Base-by-base conservation (phyloP, 805 yeast genomes). In the Cyberlindnera maritima region DNA sequence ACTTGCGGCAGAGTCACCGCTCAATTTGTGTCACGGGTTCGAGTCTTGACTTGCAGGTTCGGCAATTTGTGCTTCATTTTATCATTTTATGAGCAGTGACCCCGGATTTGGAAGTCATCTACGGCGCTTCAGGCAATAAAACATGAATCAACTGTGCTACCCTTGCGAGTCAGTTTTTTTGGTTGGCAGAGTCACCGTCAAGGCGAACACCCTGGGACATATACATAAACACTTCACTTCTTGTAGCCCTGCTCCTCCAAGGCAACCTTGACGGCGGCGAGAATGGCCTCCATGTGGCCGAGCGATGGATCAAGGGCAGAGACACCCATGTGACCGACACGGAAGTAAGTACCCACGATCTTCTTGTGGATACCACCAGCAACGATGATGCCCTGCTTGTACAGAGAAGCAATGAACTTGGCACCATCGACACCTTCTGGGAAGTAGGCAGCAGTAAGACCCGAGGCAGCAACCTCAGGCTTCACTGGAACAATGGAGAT, bases 241-340 rank as follows among this genome's bases (percentile, higher is more conserved):
- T 56, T 50, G 56, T 66, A 67, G 21, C 73, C 72, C 41, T 71
- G 58, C 48, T 72, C 74, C 21, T 47, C 58, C 50, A 75, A 63
- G 15, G 78, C 60, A 39, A 66, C 68, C 52, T 73, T 71, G 46
- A 81, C 69, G 23, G 76, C 77, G 26, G 66, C 62, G 49, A 74
- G 69, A 34, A 77, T 78, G 46, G 64, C 63, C 47, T 76, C 79
- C 25, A 83, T 65, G 62, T 84, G 86, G 29, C 75, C 74, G 50
- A 79, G 70, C 45, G 70, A 67, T 33, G 68, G 73, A 56, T 82
- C 80, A 48, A 79, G 69, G 12, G 83, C 87, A 39, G 90, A 77
- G 49, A 81, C 83, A 53, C 97, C 97, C 98, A 92, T 92, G 70
- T 91, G 98, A 31, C 98, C 98, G 49, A 91, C 82, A 68, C 98